Conservation (phyloP, 2,329 filamentous ascomycete species). For the Aspergillus tubingensis region DNA sequence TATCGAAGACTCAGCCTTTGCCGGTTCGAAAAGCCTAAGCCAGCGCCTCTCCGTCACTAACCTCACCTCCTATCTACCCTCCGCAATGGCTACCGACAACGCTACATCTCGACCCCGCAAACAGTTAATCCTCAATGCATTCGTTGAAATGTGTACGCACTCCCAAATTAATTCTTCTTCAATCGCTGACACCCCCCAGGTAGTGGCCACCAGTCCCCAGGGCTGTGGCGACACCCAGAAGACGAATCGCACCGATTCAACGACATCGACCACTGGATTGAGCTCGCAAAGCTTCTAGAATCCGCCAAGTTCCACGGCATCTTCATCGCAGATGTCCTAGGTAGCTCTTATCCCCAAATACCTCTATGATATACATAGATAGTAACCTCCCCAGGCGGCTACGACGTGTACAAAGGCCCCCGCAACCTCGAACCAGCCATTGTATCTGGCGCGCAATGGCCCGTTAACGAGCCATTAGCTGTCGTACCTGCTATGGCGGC, state of each 20-base stretch:
- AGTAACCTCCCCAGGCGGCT: conserved; percentile 51
- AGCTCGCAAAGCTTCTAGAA: conserved; percentile 62
- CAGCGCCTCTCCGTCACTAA: not conserved
- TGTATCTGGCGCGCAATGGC: conserved; percentile 66
- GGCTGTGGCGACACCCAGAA: conserved; percentile 65
- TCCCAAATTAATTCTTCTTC: not conserved
- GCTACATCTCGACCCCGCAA: conserved; percentile 35
- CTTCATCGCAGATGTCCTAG: conserved; percentile 67
- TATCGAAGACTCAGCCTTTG: not conserved
- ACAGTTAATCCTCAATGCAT: conserved; percentile 54
- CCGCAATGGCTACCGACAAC: conserved; percentile 3
- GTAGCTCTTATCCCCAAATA: conserved; percentile 23
- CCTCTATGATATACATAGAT: not conserved
- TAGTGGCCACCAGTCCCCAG: conserved; percentile 57
- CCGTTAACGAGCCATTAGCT: conserved; percentile 68
- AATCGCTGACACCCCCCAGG: conserved; percentile 29
- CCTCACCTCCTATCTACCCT: not conserved
- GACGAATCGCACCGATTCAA: conserved; percentile 66
- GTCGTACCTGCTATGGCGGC: conserved; percentile 69
- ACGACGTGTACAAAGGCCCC: conserved; percentile 69
- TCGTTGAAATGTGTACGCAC: conserved; percentile 51
- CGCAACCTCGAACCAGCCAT: conserved; percentile 62
- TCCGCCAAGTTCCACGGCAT: conserved; percentile 66
- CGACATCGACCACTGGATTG: conserved; percentile 61
- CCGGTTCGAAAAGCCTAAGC: not conserved